These are phyloP conservation scores for Populus simonii DNA, from an alignment of 345 rosid genomes.

Conservation along the genomic window DNA sequence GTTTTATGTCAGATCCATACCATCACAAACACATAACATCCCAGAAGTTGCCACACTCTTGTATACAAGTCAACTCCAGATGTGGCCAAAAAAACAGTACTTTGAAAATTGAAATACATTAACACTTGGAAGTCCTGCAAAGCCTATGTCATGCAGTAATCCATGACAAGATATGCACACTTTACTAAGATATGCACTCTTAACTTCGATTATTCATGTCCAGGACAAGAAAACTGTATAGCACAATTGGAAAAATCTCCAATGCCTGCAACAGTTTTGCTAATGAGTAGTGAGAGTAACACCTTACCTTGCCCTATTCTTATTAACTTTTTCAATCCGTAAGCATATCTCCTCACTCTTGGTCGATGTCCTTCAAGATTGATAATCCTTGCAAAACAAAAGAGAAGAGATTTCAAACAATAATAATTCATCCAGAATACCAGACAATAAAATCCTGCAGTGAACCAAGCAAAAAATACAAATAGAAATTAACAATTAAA, in stretches of 20 bases:
- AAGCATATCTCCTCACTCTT: slow-evolving; percentile 83
- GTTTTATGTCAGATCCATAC: neutral
- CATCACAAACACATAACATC: neutral
- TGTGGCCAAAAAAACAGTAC: neutral
- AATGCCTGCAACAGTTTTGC: neutral
- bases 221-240: neutral
- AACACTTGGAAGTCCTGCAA: neutral
- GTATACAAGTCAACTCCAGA: neutral
- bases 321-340: slow-evolving; percentile 71
- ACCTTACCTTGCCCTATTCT: slow-evolving; percentile 86
- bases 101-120: neutral
- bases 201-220: neutral
- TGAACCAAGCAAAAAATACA: neutral
- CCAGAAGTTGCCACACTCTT: neutral
- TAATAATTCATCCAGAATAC: neutral
- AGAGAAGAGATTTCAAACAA: slow-evolving; percentile 8
- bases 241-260: neutral
- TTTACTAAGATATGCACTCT: neutral
- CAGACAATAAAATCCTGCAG: neutral
- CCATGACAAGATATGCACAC: neutral
- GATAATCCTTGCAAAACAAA: slow-evolving; percentile 47
- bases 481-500: neutral
- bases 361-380: slow-evolving; percentile 86
- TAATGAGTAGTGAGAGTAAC: neutral
- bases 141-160: neutral